Conservation (phyloP, 305 asterid genomes). For the Solanum hybrid region DNA sequence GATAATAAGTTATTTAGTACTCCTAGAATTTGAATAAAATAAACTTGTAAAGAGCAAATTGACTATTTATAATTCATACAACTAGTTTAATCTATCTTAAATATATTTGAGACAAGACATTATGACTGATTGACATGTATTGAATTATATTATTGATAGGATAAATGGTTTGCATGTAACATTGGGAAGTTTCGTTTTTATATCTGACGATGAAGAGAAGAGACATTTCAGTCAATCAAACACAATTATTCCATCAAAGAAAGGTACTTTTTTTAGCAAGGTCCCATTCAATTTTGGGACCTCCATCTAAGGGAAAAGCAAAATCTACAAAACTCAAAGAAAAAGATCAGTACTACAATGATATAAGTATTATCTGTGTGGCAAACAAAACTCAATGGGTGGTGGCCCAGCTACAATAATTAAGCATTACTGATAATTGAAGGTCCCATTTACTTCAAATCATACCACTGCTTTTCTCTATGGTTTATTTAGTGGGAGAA, state of each 20-base stretch:
- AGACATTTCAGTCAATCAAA: background rate
- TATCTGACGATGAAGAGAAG: background rate
- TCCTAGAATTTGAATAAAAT: background rate
- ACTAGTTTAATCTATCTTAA: background rate
- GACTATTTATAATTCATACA: background rate
- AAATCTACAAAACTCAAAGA: background rate
- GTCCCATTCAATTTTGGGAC: constrained; percentile 9
- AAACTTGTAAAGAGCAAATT: background rate
- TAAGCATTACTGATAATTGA: constrained; percentile 1
- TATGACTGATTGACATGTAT: background rate
- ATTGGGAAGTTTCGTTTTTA: background rate
- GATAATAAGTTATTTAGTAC: background rate
- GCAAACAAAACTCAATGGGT: constrained; percentile 21
- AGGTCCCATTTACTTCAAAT: constrained; percentile 1
- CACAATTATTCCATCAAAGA: constrained; percentile 6
- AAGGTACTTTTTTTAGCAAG: constrained; percentile 1
- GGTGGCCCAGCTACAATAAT: constrained; percentile 19
- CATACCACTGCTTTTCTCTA: background rate
- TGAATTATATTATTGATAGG: background rate
- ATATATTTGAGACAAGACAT: background rate
- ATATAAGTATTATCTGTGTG: constrained; percentile 10
- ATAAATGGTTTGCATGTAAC: background rate
- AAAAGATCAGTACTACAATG: background rate
- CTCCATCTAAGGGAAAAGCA: background rate
- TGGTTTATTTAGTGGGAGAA: background rate